Evolutionary conservation across 768 basidiomycete genomes (phyloP), one percentile per base, ranked within the genome.

Genomic region (Xerocomellus intermedius): DNA sequence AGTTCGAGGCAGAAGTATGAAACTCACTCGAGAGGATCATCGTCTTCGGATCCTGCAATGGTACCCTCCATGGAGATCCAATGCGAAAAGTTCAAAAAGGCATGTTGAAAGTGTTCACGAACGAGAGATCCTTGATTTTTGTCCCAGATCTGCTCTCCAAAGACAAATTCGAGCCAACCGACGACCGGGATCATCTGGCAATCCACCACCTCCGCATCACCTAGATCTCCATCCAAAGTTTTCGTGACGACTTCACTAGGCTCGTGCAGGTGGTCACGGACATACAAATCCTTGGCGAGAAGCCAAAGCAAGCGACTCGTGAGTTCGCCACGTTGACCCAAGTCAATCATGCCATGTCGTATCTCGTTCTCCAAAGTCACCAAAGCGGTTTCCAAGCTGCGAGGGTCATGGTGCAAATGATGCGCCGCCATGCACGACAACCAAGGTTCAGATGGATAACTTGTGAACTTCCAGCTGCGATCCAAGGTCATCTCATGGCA

Each of bases 361-460:
- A 30, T 13, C 48, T 12, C 12, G 12, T 42, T 10, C 5, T 24
- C 41, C 26, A 39, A 21, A 28, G 43, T 42, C 5, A 1, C 13
- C 19, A 52, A 16, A n/a, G 41, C 14, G n/a, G 17, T 22, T 24
- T 26, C 21, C 38, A 39, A 14, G 9, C 14, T 19, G 26, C 22
- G 17, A 28, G 44, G 24, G 8, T 5, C 7, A n/a, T 4, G 5
- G 16, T 53, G 48, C 8, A 55, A 36, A 24, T 33, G 10, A 24
- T 39, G 13, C 8, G 50, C 48, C 1, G 52, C 50, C 28, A 43
- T 38, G 13, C 46, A 56, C 17, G 48, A 63, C 3, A 55, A n/a
- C 14, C 60, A 4, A 1, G 58, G 52, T 19, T 60, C 55, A 2
- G 58, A 57, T 41, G 49, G 55, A 39, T 55, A 57, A 16, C 38